A percentile compares a stretch with the other conserved stretches of the same genome.
These are phyloP conservation scores for Russula compacta DNA, from an alignment of 768 basidiomycete genomes.

Conservation along the genomic window DNA sequence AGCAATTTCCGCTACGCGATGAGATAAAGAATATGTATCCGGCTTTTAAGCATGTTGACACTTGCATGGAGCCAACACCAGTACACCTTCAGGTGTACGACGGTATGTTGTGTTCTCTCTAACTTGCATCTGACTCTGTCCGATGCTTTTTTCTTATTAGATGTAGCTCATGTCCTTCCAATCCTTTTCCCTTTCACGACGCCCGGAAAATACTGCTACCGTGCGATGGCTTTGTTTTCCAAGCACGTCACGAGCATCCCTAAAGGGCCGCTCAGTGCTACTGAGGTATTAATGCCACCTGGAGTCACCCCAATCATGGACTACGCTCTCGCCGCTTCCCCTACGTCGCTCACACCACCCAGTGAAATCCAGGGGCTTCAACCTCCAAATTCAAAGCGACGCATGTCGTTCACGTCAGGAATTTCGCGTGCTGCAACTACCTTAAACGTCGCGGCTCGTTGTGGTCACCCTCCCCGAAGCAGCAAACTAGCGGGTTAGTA, in stretches of 20 bases:
- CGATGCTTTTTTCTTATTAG: slow-evolving; percentile 28
- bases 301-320: not conserved
- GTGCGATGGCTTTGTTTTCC: slow-evolving; percentile 63
- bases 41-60: slow-evolving; percentile 44
- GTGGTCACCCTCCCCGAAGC: not conserved
- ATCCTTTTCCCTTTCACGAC: slow-evolving; percentile 69
- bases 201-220: slow-evolving; percentile 72
- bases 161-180: slow-evolving; percentile 64
- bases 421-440: not conserved
- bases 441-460: slow-evolving; percentile 2
- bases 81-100: slow-evolving; percentile 94
- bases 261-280: not conserved
- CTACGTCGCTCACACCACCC: not conserved
- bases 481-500: not conserved
- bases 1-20: slow-evolving; percentile 45
- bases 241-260: slow-evolving; percentile 53
- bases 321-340: not conserved
- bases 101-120: slow-evolving; percentile 34
- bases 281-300: not conserved
- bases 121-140: slow-evolving; percentile 6
- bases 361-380: not conserved
- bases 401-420: not conserved
- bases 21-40: slow-evolving; percentile 46
- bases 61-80: slow-evolving; percentile 49
- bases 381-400: not conserved